Evolutionary conservation across 2,329 filamentous ascomycete species (phyloP).

Genomic region (Arthrinium phaeospermum): DNA sequence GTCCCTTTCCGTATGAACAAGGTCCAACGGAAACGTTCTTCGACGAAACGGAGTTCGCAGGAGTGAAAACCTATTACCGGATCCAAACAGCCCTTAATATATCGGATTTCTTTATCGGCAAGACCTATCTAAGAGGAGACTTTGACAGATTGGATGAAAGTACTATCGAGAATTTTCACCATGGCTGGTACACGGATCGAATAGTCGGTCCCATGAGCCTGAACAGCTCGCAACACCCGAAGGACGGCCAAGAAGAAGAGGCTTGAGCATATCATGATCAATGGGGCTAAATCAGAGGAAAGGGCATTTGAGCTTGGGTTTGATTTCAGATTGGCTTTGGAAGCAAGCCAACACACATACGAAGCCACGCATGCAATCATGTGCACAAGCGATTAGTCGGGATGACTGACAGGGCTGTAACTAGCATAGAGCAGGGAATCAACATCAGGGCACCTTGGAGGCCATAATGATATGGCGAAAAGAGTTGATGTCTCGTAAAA

Average conservation of each 20-base stretch:
- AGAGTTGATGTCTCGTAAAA: neutral
- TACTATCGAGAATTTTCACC: neutral
- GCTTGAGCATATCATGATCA: neutral
- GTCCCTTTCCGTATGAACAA: no score
- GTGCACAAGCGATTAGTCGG: no score
- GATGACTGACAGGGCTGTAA: neutral
- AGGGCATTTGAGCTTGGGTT: no score
- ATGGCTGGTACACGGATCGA: neutral
- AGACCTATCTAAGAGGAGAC: no score
- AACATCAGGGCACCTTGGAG: neutral
- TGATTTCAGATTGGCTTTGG: neutral
- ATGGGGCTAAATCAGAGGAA: no score
- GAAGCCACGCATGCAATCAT: neutral
- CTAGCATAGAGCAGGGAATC: neutral
- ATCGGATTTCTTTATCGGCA: no score
- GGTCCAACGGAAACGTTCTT: no score
- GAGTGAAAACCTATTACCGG: no score
- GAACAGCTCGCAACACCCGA: neutral
- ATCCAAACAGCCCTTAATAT: no score
- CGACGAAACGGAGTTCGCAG: no score
- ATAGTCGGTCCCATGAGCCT: neutral
- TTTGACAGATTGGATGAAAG: neutral
- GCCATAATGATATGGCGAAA: neutral
- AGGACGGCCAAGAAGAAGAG: neutral
- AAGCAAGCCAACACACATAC: neutral